These are phyloP conservation scores for Melanopsichium pennsylvanicum DNA, from an alignment of 1,284 basidiomycete species.

Conservation along the genomic window DNA sequence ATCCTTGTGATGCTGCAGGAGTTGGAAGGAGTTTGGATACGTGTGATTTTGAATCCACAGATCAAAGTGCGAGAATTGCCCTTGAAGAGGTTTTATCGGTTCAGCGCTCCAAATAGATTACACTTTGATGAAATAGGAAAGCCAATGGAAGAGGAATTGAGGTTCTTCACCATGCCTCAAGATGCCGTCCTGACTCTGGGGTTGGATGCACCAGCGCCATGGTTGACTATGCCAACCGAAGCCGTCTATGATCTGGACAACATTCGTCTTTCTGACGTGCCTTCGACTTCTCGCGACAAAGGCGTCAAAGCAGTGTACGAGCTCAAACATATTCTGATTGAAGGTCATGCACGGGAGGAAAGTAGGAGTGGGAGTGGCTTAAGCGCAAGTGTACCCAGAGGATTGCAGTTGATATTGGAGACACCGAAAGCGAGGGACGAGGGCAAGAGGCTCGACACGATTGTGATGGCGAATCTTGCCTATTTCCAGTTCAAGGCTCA, in stretches of 20 bases:
- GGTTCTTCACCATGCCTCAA: slow-evolving; percentile 67
- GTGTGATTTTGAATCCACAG: slow-evolving; percentile 55
- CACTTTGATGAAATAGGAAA: slow-evolving; percentile 76
- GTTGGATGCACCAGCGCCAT: slow-evolving; percentile 86
- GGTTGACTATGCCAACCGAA: slow-evolving; percentile 88
- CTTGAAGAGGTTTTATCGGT: slow-evolving; percentile 92
- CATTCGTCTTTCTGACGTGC: slow-evolving; percentile 79
- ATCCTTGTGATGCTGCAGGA: slow-evolving; percentile 66
- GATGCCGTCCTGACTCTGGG: slow-evolving; percentile 85
- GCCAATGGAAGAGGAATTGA: slow-evolving; percentile 57
- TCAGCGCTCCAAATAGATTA: slow-evolving; percentile 73
- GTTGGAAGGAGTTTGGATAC: slow-evolving; percentile 46
- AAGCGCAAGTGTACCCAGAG: slow-evolving; percentile 77
- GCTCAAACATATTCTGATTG: slow-evolving; percentile 88
- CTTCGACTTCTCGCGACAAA: slow-evolving; percentile 67
- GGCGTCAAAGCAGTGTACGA: slow-evolving; percentile 83
- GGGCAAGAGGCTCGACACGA: slow-evolving; percentile 60
- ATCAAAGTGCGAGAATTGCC: slow-evolving; percentile 73
- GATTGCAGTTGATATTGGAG: slow-evolving; percentile 68
- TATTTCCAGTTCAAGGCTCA: slow-evolving; percentile 94
- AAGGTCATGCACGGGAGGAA: slow-evolving; percentile 87
- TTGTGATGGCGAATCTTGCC: slow-evolving; percentile 90
- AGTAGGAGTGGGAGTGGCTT: slow-evolving; percentile 30
- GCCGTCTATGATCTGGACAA: slow-evolving; percentile 95
- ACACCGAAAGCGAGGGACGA: slow-evolving; percentile 55